Evolutionary conservation across 371 early-diverging fungal genomes (phyloP), one percentile per base, ranked within the genome.

Genomic region (Parasitella parasitica): DNA sequence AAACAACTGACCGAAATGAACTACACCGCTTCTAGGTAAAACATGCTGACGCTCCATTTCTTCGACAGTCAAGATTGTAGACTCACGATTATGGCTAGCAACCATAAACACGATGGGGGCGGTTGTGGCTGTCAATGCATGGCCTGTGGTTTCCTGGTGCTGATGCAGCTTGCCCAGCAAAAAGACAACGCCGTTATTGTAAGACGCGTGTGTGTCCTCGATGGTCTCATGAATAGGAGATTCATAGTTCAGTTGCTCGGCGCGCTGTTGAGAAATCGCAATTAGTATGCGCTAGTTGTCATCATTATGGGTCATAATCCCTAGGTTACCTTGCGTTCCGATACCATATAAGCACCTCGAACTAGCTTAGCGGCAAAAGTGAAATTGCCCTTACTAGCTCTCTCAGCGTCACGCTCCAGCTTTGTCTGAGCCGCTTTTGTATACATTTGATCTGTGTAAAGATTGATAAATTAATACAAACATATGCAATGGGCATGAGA

Each of bases 1-100:
- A 74, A 87, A 85, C 56, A 98, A 76, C 81, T 98, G 98, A 4
- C 93, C 98, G 77, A 98, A 96, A 65, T 87, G 85, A 20, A 97
- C 92, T 12, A 85, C 69, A 57, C 86, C 89, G 16, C 81, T 73
- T 32, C 80, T 60, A 6, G 84, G 72, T 6, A 80, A 61, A 9
- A 94, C 71, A 18, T 77, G 75, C 22, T 85, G 73, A 36, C 77
- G 69, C 51, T 84, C 82, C 90, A 94, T 83, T 57, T 81, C 81
- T 41, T 81, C 72, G 48, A 84, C 77, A 12, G 91, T 89, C 32
- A 77, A 71, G 54, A 80, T 73, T 36, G 94, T 86, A 9, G 94
- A 92, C 34, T 86, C 86, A 53, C 85, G 77, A 83, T 98, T 98
- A 77, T 98, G 98, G 2, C 91, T 89, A 22, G 97, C 98, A 9